phyloP scores from a whole-genome alignment of 2,329 filamentous ascomycete species.

The Cordyceps cicadae region DNA sequence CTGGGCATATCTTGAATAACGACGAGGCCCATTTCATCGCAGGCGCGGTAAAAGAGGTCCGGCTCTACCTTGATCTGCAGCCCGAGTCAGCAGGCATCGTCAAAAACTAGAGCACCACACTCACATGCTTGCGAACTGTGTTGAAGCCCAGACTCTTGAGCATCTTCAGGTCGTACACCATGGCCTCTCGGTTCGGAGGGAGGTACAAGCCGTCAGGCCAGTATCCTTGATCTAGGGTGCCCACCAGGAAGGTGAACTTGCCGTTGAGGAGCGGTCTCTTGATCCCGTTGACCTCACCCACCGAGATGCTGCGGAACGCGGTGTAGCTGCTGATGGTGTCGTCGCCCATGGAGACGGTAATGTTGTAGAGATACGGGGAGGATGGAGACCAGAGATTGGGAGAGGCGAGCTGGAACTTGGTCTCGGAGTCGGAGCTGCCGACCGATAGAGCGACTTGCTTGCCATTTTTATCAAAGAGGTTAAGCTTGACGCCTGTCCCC shows the following conservation, averaged over 20 bases:
- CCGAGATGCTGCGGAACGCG: constrained; percentile 57
- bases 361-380: constrained; percentile 54
- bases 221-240: constrained; percentile 61
- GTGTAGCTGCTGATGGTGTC: constrained; percentile 57
- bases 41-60: constrained; percentile 59
- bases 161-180: constrained; percentile 56
- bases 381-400: constrained; percentile 58
- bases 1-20: constrained; percentile 68
- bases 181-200: constrained; percentile 57
- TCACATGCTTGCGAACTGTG: constrained; percentile 61
- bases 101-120: constrained; percentile 16
- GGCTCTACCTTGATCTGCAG: constrained; percentile 56
- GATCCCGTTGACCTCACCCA: constrained; percentile 47
- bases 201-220: constrained; percentile 64
- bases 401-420: constrained; percentile 46
- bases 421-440: constrained; percentile 39
- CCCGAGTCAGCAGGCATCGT: not conserved
- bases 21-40: constrained; percentile 56
- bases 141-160: constrained; percentile 62
- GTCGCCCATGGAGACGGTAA: constrained; percentile 43
- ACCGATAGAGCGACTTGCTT: constrained; percentile 34
- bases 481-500: constrained; percentile 27
- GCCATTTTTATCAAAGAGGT: constrained; percentile 28
- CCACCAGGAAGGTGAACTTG: constrained; percentile 60
- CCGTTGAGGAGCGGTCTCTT: constrained; percentile 58